These are phyloP conservation scores for Lagenaria siceraria DNA, from an alignment of 306 rosid species.

Conservation along the genomic window DNA sequence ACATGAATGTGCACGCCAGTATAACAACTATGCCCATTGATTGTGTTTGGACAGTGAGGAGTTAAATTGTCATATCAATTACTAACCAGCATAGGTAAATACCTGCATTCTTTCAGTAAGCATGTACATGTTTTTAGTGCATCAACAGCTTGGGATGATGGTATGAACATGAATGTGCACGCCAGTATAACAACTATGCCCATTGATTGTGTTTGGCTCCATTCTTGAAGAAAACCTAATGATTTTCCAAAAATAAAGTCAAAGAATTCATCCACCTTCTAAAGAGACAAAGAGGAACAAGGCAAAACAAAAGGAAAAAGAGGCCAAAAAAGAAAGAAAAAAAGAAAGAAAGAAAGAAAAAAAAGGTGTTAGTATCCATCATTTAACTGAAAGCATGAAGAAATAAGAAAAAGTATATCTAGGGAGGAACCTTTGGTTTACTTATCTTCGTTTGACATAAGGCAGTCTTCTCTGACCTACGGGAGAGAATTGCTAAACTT, in stretches of 20 bases:
- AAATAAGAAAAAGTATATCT: background rate
- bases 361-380: background rate
- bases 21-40: slow-evolving; percentile 32
- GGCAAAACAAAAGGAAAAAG: background rate
- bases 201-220: slow-evolving; percentile 38
- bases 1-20: slow-evolving; percentile 38
- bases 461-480: slow-evolving; percentile 18
- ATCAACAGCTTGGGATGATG: slow-evolving; percentile 78
- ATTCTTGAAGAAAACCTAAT: slow-evolving; percentile 18
- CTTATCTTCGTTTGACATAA: slow-evolving; percentile 11
- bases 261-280: slow-evolving; percentile 18
- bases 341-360: background rate
- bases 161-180: slow-evolving; percentile 42
- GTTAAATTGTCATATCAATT: background rate
- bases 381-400: background rate
- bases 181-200: slow-evolving; percentile 37
- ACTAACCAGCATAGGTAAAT: background rate
- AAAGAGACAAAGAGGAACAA: background rate
- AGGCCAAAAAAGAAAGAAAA: background rate
- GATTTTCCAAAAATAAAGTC: slow-evolving; percentile 17
- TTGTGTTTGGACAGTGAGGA: slow-evolving; percentile 16
- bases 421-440: slow-evolving; percentile 27
- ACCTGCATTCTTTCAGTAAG: slow-evolving; percentile 95
- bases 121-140: slow-evolving; percentile 94
- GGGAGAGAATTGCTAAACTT: slow-evolving; percentile 12